Base-by-base conservation (phyloP, 164 flowering plant genomes). In the Chimonanthus salicifolius region DNA sequence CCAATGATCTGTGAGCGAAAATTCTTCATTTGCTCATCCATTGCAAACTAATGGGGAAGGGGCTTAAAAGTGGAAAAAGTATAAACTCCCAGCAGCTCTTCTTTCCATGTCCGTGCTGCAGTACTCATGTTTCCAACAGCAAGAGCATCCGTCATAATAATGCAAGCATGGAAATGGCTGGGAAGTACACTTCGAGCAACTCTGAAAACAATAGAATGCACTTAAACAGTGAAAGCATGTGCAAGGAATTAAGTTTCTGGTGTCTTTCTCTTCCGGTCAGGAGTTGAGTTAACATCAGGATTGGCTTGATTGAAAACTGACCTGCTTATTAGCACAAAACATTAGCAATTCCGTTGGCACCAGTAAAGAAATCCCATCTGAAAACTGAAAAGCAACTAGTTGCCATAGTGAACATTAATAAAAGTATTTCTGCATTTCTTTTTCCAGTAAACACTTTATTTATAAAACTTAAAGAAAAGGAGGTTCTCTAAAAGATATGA, bases 291-390 rank as follows among this genome's bases (percentile, higher is more conserved):
- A 33, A 67, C 76, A 66, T 87, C 87, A 48, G 85, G 47, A 70
- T 85, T 84, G 46, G 89, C 80, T 79, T 88, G 89, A 73, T 97
- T 94, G 80, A 87, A 94, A 62, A 81, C 83, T 21, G 95, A 94
- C 80, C 98, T 94, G 88, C 84, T 84, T 33, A 68, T 66, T 58
- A 45, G 50, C 11, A 33, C 18, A 71, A 72, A 66, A 18, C 11
- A 73, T 33, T 33, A 45, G 7, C 44, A 74, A 6, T 49, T 47
- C 1, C n/a, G 67, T 43, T 44, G 6, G 18, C 47, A 4, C 20
- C 10, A n/a, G 1, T 13, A 58, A 15, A 64, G 18, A 4, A 7
- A 11, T 6, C 6, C 64, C 8, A 5, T 6, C 58, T 4, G 15
- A 33, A 2, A 3, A 33, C 46, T 16, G 3, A 48, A 13, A 58